Evolutionary conservation across 148 eudicot genomes (phyloP), one percentile per base, ranked within the genome.

Genomic region (Chenopodium album): DNA sequence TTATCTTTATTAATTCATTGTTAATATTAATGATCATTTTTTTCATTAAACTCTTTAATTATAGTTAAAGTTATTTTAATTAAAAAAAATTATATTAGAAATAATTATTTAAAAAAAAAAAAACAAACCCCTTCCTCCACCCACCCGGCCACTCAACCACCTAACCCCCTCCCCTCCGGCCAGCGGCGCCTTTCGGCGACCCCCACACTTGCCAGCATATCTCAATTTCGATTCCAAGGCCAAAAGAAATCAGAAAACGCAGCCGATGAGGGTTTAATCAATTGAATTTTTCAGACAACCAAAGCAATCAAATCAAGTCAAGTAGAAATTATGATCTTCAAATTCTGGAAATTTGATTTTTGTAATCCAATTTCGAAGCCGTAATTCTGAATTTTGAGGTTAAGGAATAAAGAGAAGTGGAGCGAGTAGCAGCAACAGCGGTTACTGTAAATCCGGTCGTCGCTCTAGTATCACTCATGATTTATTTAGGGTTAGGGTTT

Each of bases 381-480:
- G 56, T 77, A 26, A 22, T 44, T 70, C 37, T 47, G 3, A 44
- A 28, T 37, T 44, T 52, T 73, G 82, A 82, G 80, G 11, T 23
- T 12, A 7, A 6, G 4, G 17, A 76, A 71, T 63, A 83, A 92
- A 59, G 87, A 89, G 82, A 75, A 85, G 84, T 88, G 91, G 89
- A 85, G 94, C 92, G 4, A 86, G 93, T 79, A 89, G 90, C 77
- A 90, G 95, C 81, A 48, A 86, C 64, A 85, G 99, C 50, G 98
- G 98, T 20, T 96, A 96, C 79, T 96, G 99, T 73, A 92, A 85
- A 92, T 94, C 97, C 81, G 90, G 89, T 69, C 79, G 82, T 44
- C 85, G 70, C 19, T 77, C 97, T 69, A 94, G 99, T 79, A 82
- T 91, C n/a, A 78, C 94, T 85, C 92, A 96, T 71, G 99, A 98